phyloP scores from a whole-genome alignment of 441 rosid genomes.

The Capsella rubella region DNA sequence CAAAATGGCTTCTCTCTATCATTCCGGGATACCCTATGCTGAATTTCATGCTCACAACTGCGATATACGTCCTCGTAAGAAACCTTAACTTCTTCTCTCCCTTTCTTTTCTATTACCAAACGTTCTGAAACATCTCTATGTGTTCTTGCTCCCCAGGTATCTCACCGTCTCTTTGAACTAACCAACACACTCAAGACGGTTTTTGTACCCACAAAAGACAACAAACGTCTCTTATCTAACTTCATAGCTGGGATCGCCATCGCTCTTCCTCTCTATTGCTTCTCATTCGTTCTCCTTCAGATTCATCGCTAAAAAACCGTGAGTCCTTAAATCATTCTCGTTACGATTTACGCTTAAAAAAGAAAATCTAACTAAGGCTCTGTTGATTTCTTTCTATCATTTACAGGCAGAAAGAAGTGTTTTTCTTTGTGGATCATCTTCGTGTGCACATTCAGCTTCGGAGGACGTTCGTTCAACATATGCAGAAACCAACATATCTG shows the following conservation, averaged over 20 bases:
- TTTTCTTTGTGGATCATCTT: slow-evolving; percentile 11
- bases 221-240: slow-evolving; percentile 66
- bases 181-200: slow-evolving; percentile 78
- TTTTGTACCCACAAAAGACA: slow-evolving; percentile 83
- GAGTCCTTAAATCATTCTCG: slow-evolving; percentile 27
- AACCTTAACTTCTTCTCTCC: slow-evolving; percentile 19
- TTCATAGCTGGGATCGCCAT: slow-evolving; percentile 67
- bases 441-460: slow-evolving; percentile 27
- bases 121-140: slow-evolving; percentile 14
- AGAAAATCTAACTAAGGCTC: neutral
- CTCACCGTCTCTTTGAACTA: slow-evolving; percentile 82
- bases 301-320: slow-evolving; percentile 56
- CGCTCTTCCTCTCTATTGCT: slow-evolving; percentile 60
- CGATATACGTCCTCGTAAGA: slow-evolving; percentile 83
- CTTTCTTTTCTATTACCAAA: neutral
- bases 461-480: slow-evolving; percentile 24
- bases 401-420: slow-evolving; percentile 20
- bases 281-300: slow-evolving; percentile 77
- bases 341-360: slow-evolving; percentile 11
- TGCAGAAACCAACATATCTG: slow-evolving; percentile 1
- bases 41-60: slow-evolving; percentile 96
- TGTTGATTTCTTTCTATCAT: neutral
- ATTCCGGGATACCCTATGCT: slow-evolving; percentile 94
- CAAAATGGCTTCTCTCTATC: slow-evolving; percentile 94
- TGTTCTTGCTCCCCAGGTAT: slow-evolving; percentile 59